A percentile compares a stretch with the other conserved stretches of the same genome.
phyloP scores from a whole-genome alignment of 495 filamentous ascomycete genomes.

The Trichoderma orchidacearum region DNA sequence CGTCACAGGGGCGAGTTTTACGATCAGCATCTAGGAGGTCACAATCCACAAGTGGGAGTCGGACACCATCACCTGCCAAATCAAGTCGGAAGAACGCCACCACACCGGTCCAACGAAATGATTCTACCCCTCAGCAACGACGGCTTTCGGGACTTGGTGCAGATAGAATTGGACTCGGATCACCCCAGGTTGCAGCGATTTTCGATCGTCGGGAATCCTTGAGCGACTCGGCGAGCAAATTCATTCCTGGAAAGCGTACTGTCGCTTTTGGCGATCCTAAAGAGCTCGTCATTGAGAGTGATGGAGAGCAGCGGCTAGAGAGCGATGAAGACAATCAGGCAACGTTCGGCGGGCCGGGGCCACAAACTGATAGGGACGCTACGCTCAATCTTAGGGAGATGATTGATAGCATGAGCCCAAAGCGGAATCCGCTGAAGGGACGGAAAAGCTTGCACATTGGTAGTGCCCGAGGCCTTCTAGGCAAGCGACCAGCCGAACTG shows the following conservation, averaged over 20 bases:
- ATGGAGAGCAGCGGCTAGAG: slow-evolving; percentile 52
- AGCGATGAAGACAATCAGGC: slow-evolving; percentile 47
- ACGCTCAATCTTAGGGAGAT: slow-evolving; percentile 57
- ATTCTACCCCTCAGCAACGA: slow-evolving; percentile 9
- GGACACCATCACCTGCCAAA: background rate
- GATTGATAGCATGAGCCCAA: slow-evolving; percentile 65
- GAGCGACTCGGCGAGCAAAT: slow-evolving; percentile 47
- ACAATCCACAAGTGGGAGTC: background rate
- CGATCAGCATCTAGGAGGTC: background rate
- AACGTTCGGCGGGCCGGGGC: slow-evolving; percentile 34
- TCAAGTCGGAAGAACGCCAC: background rate
- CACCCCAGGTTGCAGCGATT: slow-evolving; percentile 58
- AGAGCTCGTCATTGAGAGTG: slow-evolving; percentile 53
- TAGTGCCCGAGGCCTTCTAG: slow-evolving; percentile 56
- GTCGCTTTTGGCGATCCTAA: slow-evolving; percentile 57
- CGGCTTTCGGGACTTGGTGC: slow-evolving; percentile 62
- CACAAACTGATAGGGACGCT: slow-evolving; percentile 40
- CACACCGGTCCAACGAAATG: background rate
- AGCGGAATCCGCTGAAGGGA: slow-evolving; percentile 51
- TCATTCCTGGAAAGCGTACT: slow-evolving; percentile 36
- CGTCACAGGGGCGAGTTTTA: background rate
- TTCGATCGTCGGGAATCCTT: slow-evolving; percentile 63
- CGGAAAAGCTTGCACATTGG: slow-evolving; percentile 69
- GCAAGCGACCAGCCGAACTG: slow-evolving; percentile 60
- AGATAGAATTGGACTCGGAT: slow-evolving; percentile 64